These are phyloP conservation scores for Rosa hybrid DNA, from an alignment of 331 rosid genomes.

Conservation along the genomic window DNA sequence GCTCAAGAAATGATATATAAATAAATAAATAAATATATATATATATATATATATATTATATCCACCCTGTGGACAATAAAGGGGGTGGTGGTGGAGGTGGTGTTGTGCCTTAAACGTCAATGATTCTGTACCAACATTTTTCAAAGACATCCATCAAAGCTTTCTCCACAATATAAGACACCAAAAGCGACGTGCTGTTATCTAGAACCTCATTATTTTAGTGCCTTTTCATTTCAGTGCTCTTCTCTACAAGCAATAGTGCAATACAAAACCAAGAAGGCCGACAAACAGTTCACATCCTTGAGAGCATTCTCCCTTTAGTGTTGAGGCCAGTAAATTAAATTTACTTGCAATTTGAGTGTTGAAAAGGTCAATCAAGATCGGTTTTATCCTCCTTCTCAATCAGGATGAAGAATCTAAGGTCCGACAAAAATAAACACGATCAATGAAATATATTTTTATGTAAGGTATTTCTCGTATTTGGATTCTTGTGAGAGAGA, in stretches of 20 bases:
- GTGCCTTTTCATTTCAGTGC: conserved; percentile 9
- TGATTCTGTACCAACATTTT: conserved; percentile 31
- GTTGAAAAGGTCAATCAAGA: background rate
- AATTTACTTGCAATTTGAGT: background rate
- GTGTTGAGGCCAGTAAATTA: background rate
- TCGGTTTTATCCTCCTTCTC: background rate
- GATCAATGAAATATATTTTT: background rate
- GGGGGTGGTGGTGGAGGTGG: conserved; percentile 15
- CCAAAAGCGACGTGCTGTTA: conserved; percentile 37
- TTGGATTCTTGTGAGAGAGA: background rate
- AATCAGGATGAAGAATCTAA: background rate
- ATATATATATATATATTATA: no score
- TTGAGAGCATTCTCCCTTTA: background rate
- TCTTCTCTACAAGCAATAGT: background rate
- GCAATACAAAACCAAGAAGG: conserved; percentile 7
- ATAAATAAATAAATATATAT: background rate
- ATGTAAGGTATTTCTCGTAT: background rate
- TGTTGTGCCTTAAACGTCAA: conserved; percentile 48
- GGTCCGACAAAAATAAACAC: background rate
- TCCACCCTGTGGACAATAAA: conserved; percentile 19
- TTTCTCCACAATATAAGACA: conserved; percentile 36
- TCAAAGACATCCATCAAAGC: conserved; percentile 38
- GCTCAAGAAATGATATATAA: background rate
- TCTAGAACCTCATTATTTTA: conserved; percentile 29
- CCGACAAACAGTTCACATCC: conserved; percentile 25